Evolutionary conservation across 139 green algal species (phyloP), one percentile per base, ranked within the genome.

Genomic region (Chlamydomonas sphaeroides): DNA sequence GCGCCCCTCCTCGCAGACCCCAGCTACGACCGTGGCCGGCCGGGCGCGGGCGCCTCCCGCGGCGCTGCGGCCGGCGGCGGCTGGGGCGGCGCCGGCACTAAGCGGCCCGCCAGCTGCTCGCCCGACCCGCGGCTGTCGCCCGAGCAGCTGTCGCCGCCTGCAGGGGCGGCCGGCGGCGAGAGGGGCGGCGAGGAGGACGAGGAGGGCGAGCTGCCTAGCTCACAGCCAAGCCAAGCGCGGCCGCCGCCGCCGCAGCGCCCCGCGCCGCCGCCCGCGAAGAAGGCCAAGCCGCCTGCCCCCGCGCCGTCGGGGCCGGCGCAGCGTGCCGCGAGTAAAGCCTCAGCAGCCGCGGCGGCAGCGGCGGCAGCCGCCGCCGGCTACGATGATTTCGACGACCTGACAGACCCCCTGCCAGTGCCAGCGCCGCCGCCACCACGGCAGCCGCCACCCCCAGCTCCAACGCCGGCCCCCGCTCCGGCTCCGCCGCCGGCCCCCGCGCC

Each of bases 301-400:
- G n/a, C n/a, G n/a, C n/a, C n/a, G n/a, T n/a, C n/a, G n/a, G n/a
- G n/a, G n/a, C n/a, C n/a, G n/a, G n/a, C n/a, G n/a, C n/a, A n/a
- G n/a, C n/a, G n/a, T n/a, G n/a, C n/a, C n/a, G n/a, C n/a, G n/a
- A n/a, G n/a, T n/a, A n/a, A n/a, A n/a, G n/a, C 26, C 28, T 32
- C 6, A 33, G 36, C 65, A 23, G 51, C 3, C n/a, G 11, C n/a
- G n/a, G 57, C 26, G 57, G 57, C 57, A 35, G 59, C 30, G 59
- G 59, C n/a, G 30, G 59, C 0, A 8, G 59, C 30, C 14, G 45
- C 45, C 45, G 45, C 14, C 10, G 11, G 45, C 0, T 82, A 82
- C 33, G 75, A 82, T 28, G 61, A 73, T 18, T 82, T 82, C 33
- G 75, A 82, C 32, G 75, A 82, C 20, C 42, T 82, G 20, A 61